Evolutionary conservation across 305 asterid species (phyloP), one percentile per base, ranked within the genome.

Genomic region (Petunia hybrid): DNA sequence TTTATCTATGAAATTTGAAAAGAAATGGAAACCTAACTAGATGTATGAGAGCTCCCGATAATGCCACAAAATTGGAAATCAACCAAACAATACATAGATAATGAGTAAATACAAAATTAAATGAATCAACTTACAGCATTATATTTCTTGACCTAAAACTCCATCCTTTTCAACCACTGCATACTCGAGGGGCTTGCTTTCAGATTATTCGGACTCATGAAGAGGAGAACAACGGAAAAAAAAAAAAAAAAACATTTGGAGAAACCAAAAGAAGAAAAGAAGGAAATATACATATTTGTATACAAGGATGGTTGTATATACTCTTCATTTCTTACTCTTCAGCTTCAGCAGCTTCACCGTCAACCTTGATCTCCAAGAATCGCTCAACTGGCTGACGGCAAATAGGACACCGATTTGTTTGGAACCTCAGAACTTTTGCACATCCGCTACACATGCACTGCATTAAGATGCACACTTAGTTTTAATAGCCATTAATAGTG

Each of bases 371-470:
- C 82, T 85, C 85, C 74, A 85, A 71, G 70, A 82, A 83, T 70
- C 85, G 76, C 65, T 85, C 85, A 8, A 82, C 85, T 5, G 87
- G 87, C 5, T 85, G 87, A 56, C 87, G 83, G 39, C 87, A 85
- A 62, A 85, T 82, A 6, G 87, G 87, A 64, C 87, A 85, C 35
- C 87, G 71, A 43, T 82, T 82, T 65, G 87, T 82, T 66, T 74
- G 81, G 31, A 82, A 75, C 76, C 85, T 85, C 80, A 84, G 77
- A 59, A 84, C 87, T 45, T 81, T 69, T 57, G 87, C 84, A 69
- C 84, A 84, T 59, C 70, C 60, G 8, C 84, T 84, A 77, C 84
- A 84, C 82, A 84, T 77, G 63, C 87, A 84, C 87, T 84, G 84
- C 77, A 80, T 66, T 66, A 78, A 78, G 38, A 67, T 67, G 74